Percentiles rank a stretch among this genome's conserved stretches.
phyloP scores from a whole-genome alignment of 371 early-diverging fungal genomes.

The Catenaria anguillulae region DNA sequence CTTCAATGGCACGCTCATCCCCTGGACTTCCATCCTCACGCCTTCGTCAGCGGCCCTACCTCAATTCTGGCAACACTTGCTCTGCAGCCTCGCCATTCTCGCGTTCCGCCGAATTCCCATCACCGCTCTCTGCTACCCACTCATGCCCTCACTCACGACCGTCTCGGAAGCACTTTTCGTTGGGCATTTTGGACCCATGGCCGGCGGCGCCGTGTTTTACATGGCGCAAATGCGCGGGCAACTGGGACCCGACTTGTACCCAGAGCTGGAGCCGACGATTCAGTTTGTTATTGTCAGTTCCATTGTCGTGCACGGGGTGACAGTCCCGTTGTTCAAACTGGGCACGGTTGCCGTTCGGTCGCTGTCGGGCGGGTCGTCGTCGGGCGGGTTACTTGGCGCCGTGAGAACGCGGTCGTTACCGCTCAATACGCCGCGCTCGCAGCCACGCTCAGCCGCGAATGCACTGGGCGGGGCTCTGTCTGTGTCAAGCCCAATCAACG shows the following conservation, averaged over 20 bases:
- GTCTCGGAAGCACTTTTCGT: constrained; percentile 75
- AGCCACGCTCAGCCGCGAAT: too few relatives aligned
- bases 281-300: constrained; percentile 58
- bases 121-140: constrained; percentile 41
- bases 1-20: constrained; percentile 64
- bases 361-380: not conserved
- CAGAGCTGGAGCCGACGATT: constrained; percentile 35
- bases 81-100: constrained; percentile 58
- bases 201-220: constrained; percentile 52
- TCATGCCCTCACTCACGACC: constrained; percentile 55
- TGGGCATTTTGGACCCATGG: constrained; percentile 54
- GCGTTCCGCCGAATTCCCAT: constrained; percentile 69
- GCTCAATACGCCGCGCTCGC: not conserved
- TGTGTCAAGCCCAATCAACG: not conserved
- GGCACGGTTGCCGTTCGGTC: constrained; percentile 13
- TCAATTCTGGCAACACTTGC: constrained; percentile 53
- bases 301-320: constrained; percentile 62
- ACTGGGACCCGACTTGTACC: too few relatives aligned
- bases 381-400: not conserved
- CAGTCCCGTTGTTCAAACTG: constrained; percentile 56
- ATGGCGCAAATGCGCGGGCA: constrained; percentile 30
- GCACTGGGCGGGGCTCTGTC: not conserved
- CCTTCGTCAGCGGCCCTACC: constrained; percentile 19
- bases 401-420: not conserved
- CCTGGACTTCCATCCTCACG: constrained; percentile 55